A percentile compares a stretch with the other conserved stretches of the same genome.
phyloP scores from a whole-genome alignment of 208 protist species.

The Naegleria gruberi region DNA sequence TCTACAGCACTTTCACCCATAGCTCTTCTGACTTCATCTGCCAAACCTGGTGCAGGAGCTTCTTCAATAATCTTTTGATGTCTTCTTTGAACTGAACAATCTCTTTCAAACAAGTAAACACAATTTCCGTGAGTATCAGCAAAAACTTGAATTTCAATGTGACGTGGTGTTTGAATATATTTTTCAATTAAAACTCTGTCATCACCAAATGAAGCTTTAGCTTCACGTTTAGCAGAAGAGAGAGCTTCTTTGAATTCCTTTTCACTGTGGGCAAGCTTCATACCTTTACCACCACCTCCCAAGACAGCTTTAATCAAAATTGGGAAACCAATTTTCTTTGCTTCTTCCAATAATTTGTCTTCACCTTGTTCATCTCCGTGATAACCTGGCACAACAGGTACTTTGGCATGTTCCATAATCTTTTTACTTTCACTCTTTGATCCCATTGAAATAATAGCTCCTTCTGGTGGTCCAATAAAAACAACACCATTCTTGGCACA shows the following conservation, averaged over 20 bases:
- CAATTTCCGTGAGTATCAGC: slow-evolving; percentile 74
- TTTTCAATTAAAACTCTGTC: slow-evolving; percentile 81
- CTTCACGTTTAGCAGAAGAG: slow-evolving; percentile 65
- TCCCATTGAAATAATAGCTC: slow-evolving; percentile 83
- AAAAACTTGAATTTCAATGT: slow-evolving; percentile 88
- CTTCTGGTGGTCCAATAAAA: slow-evolving; percentile 84
- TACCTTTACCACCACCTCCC: slow-evolving; percentile 62
- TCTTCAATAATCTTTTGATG: slow-evolving; percentile 91
- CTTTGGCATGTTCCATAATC: slow-evolving; percentile 70
- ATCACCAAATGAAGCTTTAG: slow-evolving; percentile 77
- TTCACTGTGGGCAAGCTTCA: slow-evolving; percentile 60
- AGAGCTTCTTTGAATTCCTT: slow-evolving; percentile 53
- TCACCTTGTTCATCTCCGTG: slow-evolving; percentile 63
- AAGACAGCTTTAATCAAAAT: slow-evolving; percentile 92
- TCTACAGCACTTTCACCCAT: slow-evolving; percentile 69
- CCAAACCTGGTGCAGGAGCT: slow-evolving; percentile 61
- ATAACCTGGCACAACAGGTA: slow-evolving; percentile 80
- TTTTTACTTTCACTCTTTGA: slow-evolving; percentile 78
- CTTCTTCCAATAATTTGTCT: slow-evolving; percentile 43
- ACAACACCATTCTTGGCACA: slow-evolving; percentile 61
- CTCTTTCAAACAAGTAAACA: slow-evolving; percentile 84
- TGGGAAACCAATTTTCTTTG: slow-evolving; percentile 73
- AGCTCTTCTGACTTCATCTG: slow-evolving; percentile 44
- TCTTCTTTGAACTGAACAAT: slow-evolving; percentile 82
- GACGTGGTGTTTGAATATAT: slow-evolving; percentile 72